Evolutionary conservation across 306 rosid genomes (phyloP), one percentile per base, ranked within the genome.

Genomic region (Pyrus betulifolia): DNA sequence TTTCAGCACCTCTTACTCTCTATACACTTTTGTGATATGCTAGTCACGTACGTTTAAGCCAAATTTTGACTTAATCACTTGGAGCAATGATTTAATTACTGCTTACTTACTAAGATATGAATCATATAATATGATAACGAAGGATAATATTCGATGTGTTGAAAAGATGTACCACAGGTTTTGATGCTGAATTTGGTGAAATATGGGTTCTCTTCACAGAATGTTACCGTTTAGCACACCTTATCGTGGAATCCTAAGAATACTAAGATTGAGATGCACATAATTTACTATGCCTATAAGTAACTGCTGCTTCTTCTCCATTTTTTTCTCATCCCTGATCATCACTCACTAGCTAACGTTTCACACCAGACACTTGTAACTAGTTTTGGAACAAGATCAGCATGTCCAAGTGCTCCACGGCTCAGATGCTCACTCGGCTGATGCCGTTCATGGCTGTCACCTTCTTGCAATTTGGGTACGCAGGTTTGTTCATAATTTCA

Each of bases 401-500:
- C 25, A 78, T 69, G 76, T 30, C 62, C 25, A 61, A 72, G 85
- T 77, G 59, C 30, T 54, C 74, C 6, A 55, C 77, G 55, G 60
- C 38, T 60, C 13, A 60, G 59, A 18, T 67, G 57, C 52, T 87
- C 14, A 64, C 31, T 30, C 0, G 14, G 38, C 76, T 72, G 10
- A 84, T 69, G 86, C 93, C 87, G 12, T 84, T 45, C 72, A 4
- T 84, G 51, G 88, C 75, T 57, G 80, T 83, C 22, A 68, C 84
- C 74, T 19, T 87, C 4, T 8, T 89, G 51, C 93, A 89, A 38
- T 76, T 89, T 76, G 91, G 84, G 40, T 67, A 1, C 58, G 88
- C 89, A 67, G 91, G 93, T 62, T 45, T 87, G 87, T 4, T 78
- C 55, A 76, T 82, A 61, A 74, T 89, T 15, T 4, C 71, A 4